Evolutionary conservation across 2,329 filamentous ascomycete genomes (phyloP).

Genomic region (Talaromyces atroroseus): DNA sequence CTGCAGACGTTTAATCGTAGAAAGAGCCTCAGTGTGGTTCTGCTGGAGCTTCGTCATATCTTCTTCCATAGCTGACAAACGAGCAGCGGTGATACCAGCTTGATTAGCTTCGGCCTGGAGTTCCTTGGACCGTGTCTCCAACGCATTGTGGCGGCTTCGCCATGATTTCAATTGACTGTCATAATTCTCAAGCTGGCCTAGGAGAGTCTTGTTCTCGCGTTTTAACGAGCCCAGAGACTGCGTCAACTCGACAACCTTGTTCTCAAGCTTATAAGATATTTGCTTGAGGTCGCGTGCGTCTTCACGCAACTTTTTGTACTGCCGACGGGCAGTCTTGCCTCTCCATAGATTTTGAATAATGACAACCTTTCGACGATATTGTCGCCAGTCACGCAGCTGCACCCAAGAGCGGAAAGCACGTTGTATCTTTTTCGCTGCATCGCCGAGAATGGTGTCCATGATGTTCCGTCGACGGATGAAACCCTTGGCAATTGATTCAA

Average conservation of each 20-base stretch:
- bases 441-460: conserved; percentile 86
- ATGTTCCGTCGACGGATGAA: conserved; percentile 86
- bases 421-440: conserved; percentile 86
- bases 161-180: conserved; percentile 94
- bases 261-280: conserved; percentile 98
- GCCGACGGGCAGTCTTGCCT: conserved; percentile 70
- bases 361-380: conserved; percentile 82
- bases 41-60: conserved; percentile 89
- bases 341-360: conserved; percentile 92
- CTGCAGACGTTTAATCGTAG: conserved; percentile 88
- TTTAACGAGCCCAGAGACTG: conserved; percentile 90
- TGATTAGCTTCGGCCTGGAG: conserved; percentile 95
- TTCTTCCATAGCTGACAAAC: conserved; percentile 83
- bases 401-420: conserved; percentile 78
- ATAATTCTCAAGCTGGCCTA: conserved; percentile 88
- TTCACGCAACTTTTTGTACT: conserved; percentile 87
- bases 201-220: conserved; percentile 84
- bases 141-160: conserved; percentile 83
- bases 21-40: conserved; percentile 82
- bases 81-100: conserved; percentile 88
- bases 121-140: conserved; percentile 87
- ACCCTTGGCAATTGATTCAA: conserved; percentile 87
- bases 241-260: conserved; percentile 98
- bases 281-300: conserved; percentile 98
- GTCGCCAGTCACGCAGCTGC: conserved; percentile 74